phyloP scores from a whole-genome alignment of 768 basidiomycete genomes.

The Chalciporus piperatus region DNA sequence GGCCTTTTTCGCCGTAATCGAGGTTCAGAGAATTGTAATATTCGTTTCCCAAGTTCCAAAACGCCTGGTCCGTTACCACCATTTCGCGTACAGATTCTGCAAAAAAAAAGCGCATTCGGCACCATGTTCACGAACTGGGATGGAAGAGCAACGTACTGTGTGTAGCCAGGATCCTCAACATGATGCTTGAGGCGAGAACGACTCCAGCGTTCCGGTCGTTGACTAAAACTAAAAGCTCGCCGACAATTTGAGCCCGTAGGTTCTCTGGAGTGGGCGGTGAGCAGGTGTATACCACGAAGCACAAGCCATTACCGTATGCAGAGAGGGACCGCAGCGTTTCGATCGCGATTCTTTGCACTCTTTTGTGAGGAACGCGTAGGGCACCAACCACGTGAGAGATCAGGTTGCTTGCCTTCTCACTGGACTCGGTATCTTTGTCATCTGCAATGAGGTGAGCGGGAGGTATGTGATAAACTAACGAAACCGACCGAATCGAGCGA shows the following conservation, averaged over 20 bases:
- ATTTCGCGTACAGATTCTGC: constrained; percentile 17
- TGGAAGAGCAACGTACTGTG: constrained; percentile 13
- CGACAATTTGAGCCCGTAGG: constrained; percentile 9
- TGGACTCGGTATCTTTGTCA: not conserved
- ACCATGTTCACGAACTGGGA: not conserved
- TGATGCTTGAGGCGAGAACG: constrained; percentile 12
- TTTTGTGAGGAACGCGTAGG: constrained; percentile 12
- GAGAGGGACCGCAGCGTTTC: constrained; percentile 13
- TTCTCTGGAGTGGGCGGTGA: constrained; percentile 5
- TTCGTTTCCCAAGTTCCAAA: constrained; percentile 18
- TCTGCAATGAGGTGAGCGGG: constrained; percentile 2
- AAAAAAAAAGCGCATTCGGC: not conserved
- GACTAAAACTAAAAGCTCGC: constrained; percentile 15
- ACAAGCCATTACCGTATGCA: constrained; percentile 8
- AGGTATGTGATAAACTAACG: not conserved
- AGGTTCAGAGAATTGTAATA: constrained; percentile 20
- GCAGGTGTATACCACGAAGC: not conserved
- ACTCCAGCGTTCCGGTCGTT: constrained; percentile 14
- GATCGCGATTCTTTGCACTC: constrained; percentile 17
- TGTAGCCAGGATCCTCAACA: constrained; percentile 11
- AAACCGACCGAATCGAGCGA: constrained; percentile 19
- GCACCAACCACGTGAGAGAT: constrained; percentile 15
- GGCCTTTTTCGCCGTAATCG: constrained; percentile 13
- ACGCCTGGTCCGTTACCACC: constrained; percentile 9
- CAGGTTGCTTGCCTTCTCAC: constrained; percentile 2